Base-by-base conservation (phyloP, 345 rosid species). In the Lumnitzera racemosa region DNA sequence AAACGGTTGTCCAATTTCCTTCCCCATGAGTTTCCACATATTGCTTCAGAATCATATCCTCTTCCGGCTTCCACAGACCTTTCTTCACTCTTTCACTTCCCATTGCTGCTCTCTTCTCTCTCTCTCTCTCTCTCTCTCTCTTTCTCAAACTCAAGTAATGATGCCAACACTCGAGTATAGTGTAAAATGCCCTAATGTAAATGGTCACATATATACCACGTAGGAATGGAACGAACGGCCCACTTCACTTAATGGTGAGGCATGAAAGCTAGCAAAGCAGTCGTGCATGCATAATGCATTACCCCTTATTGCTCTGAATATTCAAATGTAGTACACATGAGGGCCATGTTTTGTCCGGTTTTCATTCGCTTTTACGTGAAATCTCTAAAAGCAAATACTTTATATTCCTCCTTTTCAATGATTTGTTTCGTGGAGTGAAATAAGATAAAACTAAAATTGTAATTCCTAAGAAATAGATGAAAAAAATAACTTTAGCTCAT, bases 31-130 rank as follows among this genome's bases (percentile, higher is more conserved):
- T 74, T 69, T 84, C 87, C 0, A 87, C 76, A 25, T 87, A 83
- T 36, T 74, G 76, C 74, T 71, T 85, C 56, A 90, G 72, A 46
- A 85, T 76, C 75, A 77, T 47, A 76, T 90, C 97, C 75, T 87
- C 97, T 63, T 87, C 97, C 47, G 97, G 95, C 64, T 80, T 90
- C 97, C 95, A 90, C 66, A 90, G 64, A 2, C 91, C 96, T 68
- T 81, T 86, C 74, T 76, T 86, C 9, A 46, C 60, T 46, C 25
- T 24, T 25, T 57, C 25, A 36, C 41, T 57, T 57, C 60, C 23
- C 60, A 16, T 36, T 57, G 11, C 49, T 57, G 20, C 25, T 57
- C 60, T 17, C 24, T 57, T 20, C 20, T 20, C 20, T 20, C 20
- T 13, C 60, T 57, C 17, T 15, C 49, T 57, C 25, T 57, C 60